Evolutionary conservation across 164 flowering plant species (phyloP).

Genomic region (Liquidambar formosana): DNA sequence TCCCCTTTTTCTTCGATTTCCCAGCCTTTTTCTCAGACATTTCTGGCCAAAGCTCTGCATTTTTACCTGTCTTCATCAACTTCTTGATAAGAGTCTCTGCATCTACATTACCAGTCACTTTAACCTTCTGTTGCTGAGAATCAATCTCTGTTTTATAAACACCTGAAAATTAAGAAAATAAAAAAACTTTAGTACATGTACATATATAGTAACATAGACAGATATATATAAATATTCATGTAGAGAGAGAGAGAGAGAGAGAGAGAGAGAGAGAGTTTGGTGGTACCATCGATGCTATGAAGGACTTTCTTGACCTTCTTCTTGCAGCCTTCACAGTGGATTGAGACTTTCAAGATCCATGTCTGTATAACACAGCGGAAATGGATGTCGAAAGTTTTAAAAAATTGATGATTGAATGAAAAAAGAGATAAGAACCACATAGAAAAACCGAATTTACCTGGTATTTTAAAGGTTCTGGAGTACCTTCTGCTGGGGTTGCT

Average conservation of each 20-base stretch:
- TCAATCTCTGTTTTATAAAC: constrained; percentile 54
- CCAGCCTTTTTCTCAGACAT: constrained; percentile 20
- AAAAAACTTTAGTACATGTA: background rate
- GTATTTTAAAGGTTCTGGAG: constrained; percentile 37
- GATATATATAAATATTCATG: background rate
- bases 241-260: background rate
- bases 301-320: constrained; percentile 78
- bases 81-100: constrained; percentile 51
- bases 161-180: constrained; percentile 31
- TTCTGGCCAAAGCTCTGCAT: constrained; percentile 53
- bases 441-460: constrained; percentile 27
- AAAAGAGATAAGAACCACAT: background rate
- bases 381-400: background rate
- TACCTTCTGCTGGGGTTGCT: constrained; percentile 25
- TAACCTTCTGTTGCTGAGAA: constrained; percentile 55
- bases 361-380: constrained; percentile 42
- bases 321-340: constrained; percentile 84
- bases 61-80: constrained; percentile 51
- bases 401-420: constrained; percentile 1
- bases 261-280: background rate
- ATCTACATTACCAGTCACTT: constrained; percentile 53
- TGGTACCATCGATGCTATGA: constrained; percentile 63
- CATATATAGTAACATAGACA: background rate
- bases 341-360: constrained; percentile 73
- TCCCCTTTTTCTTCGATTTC: constrained; percentile 26